Conservation (phyloP, 768 basidiomycete species). For the Suillus tomentosus region DNA sequence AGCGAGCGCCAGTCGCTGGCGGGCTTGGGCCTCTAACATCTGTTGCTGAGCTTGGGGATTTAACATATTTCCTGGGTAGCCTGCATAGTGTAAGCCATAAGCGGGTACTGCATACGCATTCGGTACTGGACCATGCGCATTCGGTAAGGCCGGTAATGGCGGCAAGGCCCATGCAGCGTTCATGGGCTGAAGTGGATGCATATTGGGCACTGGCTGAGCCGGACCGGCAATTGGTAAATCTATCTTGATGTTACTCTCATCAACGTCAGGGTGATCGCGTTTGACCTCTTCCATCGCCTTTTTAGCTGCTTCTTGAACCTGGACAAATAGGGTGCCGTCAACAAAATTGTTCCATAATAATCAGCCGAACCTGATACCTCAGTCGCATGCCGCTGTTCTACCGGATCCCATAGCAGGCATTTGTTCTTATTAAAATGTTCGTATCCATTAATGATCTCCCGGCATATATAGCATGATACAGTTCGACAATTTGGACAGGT, state of each 20-base stretch:
- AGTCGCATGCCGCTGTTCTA: slow-evolving; percentile 63
- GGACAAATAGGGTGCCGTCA: background rate
- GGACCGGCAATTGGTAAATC: slow-evolving; percentile 55
- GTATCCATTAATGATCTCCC: slow-evolving; percentile 70
- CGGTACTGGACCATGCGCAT: background rate
- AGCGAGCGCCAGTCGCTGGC: background rate
- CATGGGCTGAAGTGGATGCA: background rate
- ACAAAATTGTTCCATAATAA: slow-evolving; percentile 4
- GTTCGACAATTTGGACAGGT: slow-evolving; percentile 71
- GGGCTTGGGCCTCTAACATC: background rate
- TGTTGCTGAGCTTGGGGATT: background rate
- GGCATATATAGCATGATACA: slow-evolving; percentile 84
- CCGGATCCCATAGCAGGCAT: slow-evolving; percentile 69
- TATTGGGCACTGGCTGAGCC: slow-evolving; percentile 10
- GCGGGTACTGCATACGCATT: background rate
- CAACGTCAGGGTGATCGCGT: slow-evolving; percentile 60
- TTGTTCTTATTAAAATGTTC: slow-evolving; percentile 68
- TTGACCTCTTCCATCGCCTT: slow-evolving; percentile 65
- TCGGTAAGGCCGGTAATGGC: background rate
- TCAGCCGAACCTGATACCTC: slow-evolving; percentile 45
- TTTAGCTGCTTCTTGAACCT: slow-evolving; percentile 73
- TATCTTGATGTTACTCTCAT: slow-evolving; percentile 60
- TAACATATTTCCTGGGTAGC: background rate
- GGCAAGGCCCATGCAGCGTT: background rate
- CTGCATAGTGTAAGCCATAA: background rate